phyloP scores from a whole-genome alignment of 805 yeast genomes.

The Monosporozyma yasuniensis region DNA sequence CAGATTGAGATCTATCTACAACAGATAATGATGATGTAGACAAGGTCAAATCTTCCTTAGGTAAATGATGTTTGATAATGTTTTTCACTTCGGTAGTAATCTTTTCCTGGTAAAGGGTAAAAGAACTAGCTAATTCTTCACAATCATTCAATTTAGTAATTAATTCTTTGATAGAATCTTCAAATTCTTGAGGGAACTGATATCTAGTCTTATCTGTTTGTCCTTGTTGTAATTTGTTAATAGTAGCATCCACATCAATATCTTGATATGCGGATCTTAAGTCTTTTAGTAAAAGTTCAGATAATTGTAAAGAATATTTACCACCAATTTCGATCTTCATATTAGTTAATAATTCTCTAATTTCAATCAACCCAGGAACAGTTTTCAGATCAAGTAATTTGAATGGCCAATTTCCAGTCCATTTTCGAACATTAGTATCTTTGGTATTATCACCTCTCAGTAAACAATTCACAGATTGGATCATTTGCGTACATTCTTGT shows the following conservation, averaged over 20 bases:
- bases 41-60: slow-evolving; percentile 32
- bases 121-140: slow-evolving; percentile 53
- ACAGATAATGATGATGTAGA: background rate
- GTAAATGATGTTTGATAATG: slow-evolving; percentile 58
- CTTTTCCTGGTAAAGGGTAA: slow-evolving; percentile 54
- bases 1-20: slow-evolving; percentile 1
- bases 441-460: slow-evolving; percentile 43
- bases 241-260: slow-evolving; percentile 39
- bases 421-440: slow-evolving; percentile 19
- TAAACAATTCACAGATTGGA: slow-evolving; percentile 49
- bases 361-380: slow-evolving; percentile 26
- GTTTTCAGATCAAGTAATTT: slow-evolving; percentile 25
- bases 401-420: slow-evolving; percentile 37
- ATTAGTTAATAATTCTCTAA: slow-evolving; percentile 45
- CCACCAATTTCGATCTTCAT: slow-evolving; percentile 60
- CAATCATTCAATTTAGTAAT: slow-evolving; percentile 53
- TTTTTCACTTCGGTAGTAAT: slow-evolving; percentile 64
- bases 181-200: slow-evolving; percentile 34
- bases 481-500: slow-evolving; percentile 46
- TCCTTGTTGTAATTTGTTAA: slow-evolving; percentile 36
- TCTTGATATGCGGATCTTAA: slow-evolving; percentile 47
- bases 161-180: slow-evolving; percentile 36
- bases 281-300: slow-evolving; percentile 49
- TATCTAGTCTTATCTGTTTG: slow-evolving; percentile 28
- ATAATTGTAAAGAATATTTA: slow-evolving; percentile 52